Percentiles rank a stretch among this genome's conserved stretches.
These are phyloP conservation scores for Colletotrichum paranaense DNA, from an alignment of 2,329 filamentous ascomycete genomes.

Conservation along the genomic window DNA sequence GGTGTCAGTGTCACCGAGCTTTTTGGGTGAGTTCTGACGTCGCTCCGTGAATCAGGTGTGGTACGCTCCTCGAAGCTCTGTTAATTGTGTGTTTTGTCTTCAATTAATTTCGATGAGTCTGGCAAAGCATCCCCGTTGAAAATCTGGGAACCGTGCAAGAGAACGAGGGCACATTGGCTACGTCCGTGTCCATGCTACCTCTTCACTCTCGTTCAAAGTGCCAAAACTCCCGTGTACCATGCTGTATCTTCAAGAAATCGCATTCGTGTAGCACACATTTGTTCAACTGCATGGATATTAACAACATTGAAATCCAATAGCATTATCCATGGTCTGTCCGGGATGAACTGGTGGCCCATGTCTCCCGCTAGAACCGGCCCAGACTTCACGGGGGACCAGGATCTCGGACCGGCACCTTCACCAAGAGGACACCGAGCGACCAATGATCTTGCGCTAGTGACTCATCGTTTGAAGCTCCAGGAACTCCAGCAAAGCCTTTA, in stretches of 20 bases:
- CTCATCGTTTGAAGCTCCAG: neutral
- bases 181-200: no score
- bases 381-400: neutral
- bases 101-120: no score
- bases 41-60: no score
- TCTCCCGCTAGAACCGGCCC: neutral
- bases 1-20: neutral
- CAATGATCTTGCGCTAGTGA: neutral
- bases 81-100: rapidly evolving
- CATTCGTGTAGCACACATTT: rapidly evolving
- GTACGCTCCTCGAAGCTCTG: neutral
- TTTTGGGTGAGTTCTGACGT: neutral
- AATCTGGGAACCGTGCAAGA: no score
- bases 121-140: no score
- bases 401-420: neutral
- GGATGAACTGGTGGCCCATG: neutral
- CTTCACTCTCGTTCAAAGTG: no score
- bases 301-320: neutral
- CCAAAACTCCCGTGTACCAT: no score
- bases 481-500: neutral
- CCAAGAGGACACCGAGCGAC: neutral
- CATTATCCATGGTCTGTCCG: no score
- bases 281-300: neutral
- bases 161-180: no score
- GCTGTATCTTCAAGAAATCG: no score